Evolutionary conservation across 2,329 filamentous ascomycete genomes (phyloP), one percentile per base, ranked within the genome.

Genomic region (Trichoderma brevicompactum): DNA sequence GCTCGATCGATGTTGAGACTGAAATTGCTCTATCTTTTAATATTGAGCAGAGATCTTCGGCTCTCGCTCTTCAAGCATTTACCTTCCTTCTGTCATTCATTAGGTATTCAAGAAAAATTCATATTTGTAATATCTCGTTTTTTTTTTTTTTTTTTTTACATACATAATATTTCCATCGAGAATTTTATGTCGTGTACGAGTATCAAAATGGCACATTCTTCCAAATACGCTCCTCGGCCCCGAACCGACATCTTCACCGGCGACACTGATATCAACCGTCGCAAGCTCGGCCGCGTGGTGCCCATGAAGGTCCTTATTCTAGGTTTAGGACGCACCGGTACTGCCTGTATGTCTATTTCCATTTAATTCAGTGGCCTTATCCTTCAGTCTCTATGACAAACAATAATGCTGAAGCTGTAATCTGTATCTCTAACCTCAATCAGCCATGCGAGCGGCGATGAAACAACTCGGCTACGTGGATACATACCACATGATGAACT

Each of bases 401-500:
- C 5, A 19, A 7, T 17, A 32, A 1, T 3, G 2, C 5, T 10
- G 9, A 23, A 32, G 38, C 19, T 23, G 15, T 43, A 9, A 43
- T 40, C 10, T 7, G 13, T 1, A 32, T 36, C n/a, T 13, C 44
- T 40, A 19, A 17, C 19, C 9, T 1, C 49, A 44, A 38, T 52
- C 65, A 87, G 85, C 88, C 49, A 84, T 91, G 72, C 83, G 87
- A 67, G 84, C 83, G 49, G 89, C 89, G 19, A 83, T 91, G 74
- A 83, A 87, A 72, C 80, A 86, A 70, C 81, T 91, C 46, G 89
- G 89, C 68, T 90, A 88, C 74, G 79, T 84, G 70, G 86, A 89
- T 75, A 88, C 85, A 67, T 91, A 91, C 81, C 89, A 91, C 80
- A 90, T 90, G 87, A 88, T 89, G 85, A 88, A 83, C 71, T 86